Evolutionary conservation across 805 yeast species (phyloP), one percentile per base, ranked within the genome.

Genomic region (Ogataea dorogensis): DNA sequence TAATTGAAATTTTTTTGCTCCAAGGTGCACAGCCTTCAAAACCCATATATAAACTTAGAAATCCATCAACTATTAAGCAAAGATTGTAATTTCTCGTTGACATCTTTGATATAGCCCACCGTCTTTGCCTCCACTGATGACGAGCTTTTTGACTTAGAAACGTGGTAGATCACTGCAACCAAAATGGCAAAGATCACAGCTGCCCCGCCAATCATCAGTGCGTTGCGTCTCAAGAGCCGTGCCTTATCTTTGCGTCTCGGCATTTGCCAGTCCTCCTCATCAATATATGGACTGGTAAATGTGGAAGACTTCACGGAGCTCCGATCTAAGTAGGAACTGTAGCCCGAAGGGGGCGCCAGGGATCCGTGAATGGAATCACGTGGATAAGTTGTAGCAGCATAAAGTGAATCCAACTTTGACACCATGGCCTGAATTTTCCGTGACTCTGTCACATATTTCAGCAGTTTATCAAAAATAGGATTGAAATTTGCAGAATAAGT

Each of bases 181-280:
- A 33, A 14, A 15, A 33, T 20, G 1, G 36, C 36, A 20, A 33
- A 25, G 11, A 20, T 11, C 10, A 26, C 16, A 10, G 36, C 36
- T 1, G 26, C 36, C 5, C 15, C 21, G 11, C 29, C 13, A 19
- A 33, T 15, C 10, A 33, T 19, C 22, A 19, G 13, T 7, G 31
- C 31, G 11, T 33, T 33, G 12, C 36, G 17, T 20, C 15, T 33
- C 18, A 31, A 26, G 5, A 31, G 35, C n/a, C 14, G 20, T 19
- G 19, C 21, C 10, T n/a, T 19, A 16, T 20, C 23, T 15, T 33
- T 33, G 12, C 10, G 13, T 26, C 36, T 25, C n/a, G 36, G 36
- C 30, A 33, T 25, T 16, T 25, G 24, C 36, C 36, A 33, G 20
- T 12, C 11, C 14, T 33, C 36, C 7, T 33, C 31, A 4, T 33